phyloP scores from a whole-genome alignment of 768 basidiomycete species.

The Boletus sp. region DNA sequence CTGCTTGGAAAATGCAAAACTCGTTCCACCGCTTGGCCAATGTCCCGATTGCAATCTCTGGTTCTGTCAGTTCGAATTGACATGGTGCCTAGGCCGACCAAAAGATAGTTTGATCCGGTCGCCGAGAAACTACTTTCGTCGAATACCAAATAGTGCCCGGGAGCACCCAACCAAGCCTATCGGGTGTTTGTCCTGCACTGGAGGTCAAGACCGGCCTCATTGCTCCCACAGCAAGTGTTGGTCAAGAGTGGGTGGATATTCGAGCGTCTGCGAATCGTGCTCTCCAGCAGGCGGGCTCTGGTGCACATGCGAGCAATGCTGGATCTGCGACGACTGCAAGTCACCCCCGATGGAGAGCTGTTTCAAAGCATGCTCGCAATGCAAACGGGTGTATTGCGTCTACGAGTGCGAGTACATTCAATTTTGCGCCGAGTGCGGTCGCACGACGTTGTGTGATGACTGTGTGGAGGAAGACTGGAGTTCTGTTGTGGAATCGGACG shows the following conservation, averaged over 20 bases:
- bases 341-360: not conserved
- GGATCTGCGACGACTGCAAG: slow-evolving; percentile 27
- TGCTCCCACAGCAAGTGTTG: slow-evolving; percentile 20
- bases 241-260: slow-evolving; percentile 12
- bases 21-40: slow-evolving; percentile 10
- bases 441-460: slow-evolving; percentile 24
- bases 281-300: slow-evolving; percentile 18
- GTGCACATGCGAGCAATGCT: slow-evolving; percentile 20
- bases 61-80: slow-evolving; percentile 21
- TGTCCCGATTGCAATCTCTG: slow-evolving; percentile 23
- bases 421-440: slow-evolving; percentile 19
- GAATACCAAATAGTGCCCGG: slow-evolving; percentile 1
- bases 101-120: not conserved
- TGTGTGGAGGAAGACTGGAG: slow-evolving; percentile 25
- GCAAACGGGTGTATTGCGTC: slow-evolving; percentile 16
- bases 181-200: slow-evolving; percentile 10
- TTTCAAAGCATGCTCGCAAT: slow-evolving; percentile 18
- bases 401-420: slow-evolving; percentile 24
- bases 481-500: not conserved
- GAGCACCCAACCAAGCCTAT: slow-evolving; percentile 16
- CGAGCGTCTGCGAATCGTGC: slow-evolving; percentile 18
- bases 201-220: not conserved
- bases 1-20: slow-evolving; percentile 5
- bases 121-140: not conserved
- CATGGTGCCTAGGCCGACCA: slow-evolving; percentile 26